Evolutionary conservation across 2,329 filamentous ascomycete species (phyloP), one percentile per base, ranked within the genome.

Genomic region (Graphilbum fragrans): DNA sequence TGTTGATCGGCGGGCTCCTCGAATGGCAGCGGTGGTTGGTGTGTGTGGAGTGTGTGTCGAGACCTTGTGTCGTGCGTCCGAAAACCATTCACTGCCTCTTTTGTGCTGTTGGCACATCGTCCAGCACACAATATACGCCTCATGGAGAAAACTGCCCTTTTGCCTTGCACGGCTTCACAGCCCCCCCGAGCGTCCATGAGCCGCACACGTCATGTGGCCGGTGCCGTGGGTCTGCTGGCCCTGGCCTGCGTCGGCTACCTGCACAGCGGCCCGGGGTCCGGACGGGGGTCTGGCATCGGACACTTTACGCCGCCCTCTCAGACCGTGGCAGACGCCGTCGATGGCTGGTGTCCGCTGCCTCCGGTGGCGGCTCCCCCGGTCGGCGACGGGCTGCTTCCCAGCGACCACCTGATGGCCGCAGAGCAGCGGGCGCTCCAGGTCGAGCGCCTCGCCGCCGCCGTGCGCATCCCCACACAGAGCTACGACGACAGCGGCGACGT

Each of bases 401-500:
- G 37, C 20, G 25, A 38, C 12, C 44, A 41, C 9, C 37, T 46
- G n/a, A 43, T 38, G 35, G 7, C 5, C 2, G 3, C 20, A 8
- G 34, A 23, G 7, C 38, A 42, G 35, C 38, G 27, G 3, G 11
- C 3, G 11, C 34, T 43, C 19, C 44, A 46, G 41, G 47, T 55
- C 23, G 43, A 41, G 8, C 53, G 55, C 6, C 49, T 57, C 2
- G 52, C 55, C 0, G 52, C 49, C 19, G 55, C 55, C 12, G 52
- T 59, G 22, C 47, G 49, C 40, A 49, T 59, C 43, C 54, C 54
- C 23, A 54, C 55, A 22, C 51, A 53, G 38, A 56, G 53, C 16
- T 53, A 52, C 22, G 55, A 56, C 37, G 41, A 76, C 46, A 58
- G 76, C 44, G 72, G 70, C 4, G 55, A 58, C 0, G 57, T 78